Base-by-base conservation (phyloP, 352 stramenopile species). In the Globisporangium spiculum region DNA sequence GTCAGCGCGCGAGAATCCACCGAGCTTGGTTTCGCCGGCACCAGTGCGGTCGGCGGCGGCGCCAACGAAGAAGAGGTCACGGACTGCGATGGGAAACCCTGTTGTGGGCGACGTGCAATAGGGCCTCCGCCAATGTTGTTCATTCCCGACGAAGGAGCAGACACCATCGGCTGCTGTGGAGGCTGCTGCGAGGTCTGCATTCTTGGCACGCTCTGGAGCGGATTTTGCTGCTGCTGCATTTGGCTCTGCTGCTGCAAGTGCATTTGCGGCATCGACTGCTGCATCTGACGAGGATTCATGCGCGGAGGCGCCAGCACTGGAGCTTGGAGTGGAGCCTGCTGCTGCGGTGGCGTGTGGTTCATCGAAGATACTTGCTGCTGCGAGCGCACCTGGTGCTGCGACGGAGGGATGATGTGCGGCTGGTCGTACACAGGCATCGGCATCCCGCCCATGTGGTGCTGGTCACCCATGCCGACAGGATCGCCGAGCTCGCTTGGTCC, bases 361-460 rank as follows among this genome's bases (percentile, higher is more conserved):
- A 74, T 70, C 44, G 77, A 68, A 3, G 74, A 64, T 30, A 75
- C 60, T 10, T 69, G 68, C 55, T 69, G 68, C 55, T 80, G 75
- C 20, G 70, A 65, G 22, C 74, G 72, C 52, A 70, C 56, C 20
- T 75, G 72, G 32, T 76, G 74, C 65, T 85, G 79, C 22, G 73
- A 73, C 12, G 68, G 73, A 20, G 70, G 78, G 69, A 89, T 81
- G 22, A 88, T 67, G 59, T 89, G 83, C 65, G 70, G 70, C 71
- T 86, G 79, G 73, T 92, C 77, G 69, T 88, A 92, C 48, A 91
- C 76, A 65, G 78, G 75, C 54, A 67, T 75, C 32, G 74, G 76
- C 65, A 89, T 84, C 57, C 86, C 80, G 4, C 75, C 72, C 44
- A 91, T 55, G 62, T 86, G 78, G 20, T 76, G 72, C 70, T 90